Conservation (phyloP, 768 basidiomycete species). For the Dendrothele bispora region DNA sequence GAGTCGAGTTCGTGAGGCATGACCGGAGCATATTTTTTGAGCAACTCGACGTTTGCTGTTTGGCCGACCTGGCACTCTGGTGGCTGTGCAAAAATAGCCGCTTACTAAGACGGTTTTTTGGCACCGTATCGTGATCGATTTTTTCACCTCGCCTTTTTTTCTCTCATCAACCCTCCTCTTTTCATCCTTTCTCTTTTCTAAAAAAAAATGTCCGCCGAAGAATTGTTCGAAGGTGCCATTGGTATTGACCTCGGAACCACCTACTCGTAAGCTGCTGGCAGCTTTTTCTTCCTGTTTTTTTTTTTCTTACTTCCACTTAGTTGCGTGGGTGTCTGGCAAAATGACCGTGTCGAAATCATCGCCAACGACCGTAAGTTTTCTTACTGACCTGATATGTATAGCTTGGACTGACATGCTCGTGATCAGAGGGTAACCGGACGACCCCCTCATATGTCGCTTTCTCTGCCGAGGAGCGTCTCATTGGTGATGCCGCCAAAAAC, state of each 20-base stretch:
- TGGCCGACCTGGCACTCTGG: constrained; percentile 15
- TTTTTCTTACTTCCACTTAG: constrained; percentile 40
- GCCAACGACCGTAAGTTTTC: constrained; percentile 84
- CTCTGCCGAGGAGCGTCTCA: constrained; percentile 92
- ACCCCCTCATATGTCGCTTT: constrained; percentile 99
- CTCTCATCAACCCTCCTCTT: constrained; percentile 30
- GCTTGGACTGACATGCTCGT: constrained; percentile 6
- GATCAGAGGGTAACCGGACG: constrained; percentile 93
- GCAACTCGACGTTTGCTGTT: too few species aligned
- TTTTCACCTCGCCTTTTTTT: constrained; percentile 24
- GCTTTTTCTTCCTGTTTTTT: constrained; percentile 10
- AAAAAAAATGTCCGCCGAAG: constrained; percentile 78
- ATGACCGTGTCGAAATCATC: constrained; percentile 99
- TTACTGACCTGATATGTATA: not conserved
- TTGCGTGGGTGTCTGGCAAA: constrained; percentile 99
- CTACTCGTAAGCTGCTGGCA: constrained; percentile 94
- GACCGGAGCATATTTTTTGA: too few species aligned
- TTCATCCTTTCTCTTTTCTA: too few species aligned
- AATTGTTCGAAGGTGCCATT: constrained; percentile 93
- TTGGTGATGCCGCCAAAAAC: constrained; percentile 98
- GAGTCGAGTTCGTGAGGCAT: too few species aligned
- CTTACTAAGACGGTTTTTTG: constrained; percentile 60
- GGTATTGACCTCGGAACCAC: constrained; percentile 98
- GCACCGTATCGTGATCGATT: too few species aligned
- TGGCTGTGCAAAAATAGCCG: constrained; percentile 47